Conservation (phyloP, 163 green algal species). For the Dunaliella salina region DNA sequence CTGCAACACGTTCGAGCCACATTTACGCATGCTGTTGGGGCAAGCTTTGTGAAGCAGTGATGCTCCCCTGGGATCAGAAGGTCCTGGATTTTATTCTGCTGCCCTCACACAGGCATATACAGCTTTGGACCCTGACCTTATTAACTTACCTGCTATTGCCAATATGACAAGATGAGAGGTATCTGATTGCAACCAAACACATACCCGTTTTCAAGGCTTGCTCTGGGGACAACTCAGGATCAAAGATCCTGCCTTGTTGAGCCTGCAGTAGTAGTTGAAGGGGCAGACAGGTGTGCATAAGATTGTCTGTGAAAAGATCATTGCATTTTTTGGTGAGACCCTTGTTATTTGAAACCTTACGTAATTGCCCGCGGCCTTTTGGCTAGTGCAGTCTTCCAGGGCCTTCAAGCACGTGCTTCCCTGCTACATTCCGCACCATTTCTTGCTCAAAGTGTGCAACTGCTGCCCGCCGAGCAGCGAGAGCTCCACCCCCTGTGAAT, state of each 20-base stretch:
- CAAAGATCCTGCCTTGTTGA: neutral
- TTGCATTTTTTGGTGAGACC: neutral
- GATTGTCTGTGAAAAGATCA: neutral
- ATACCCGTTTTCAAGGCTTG: neutral
- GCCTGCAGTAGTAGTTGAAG: neutral
- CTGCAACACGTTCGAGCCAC: no score
- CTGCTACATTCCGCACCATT: neutral
- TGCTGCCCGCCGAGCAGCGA: neutral
- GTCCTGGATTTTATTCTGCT: no score
- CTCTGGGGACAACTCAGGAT: neutral
- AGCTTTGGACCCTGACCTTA: neutral
- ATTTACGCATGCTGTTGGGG: no score
- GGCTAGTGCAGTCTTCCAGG: no score
- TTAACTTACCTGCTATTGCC: neutral
- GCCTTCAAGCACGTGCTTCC: neutral
- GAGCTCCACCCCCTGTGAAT: neutral
- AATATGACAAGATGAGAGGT: neutral
- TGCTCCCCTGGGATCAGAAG: no score
- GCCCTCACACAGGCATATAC: neutral
- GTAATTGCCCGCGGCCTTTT: neutral
- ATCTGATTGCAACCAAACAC: neutral
- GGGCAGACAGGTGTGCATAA: neutral
- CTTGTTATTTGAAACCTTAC: neutral
- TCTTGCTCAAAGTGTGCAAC: slow-evolving; percentile 1
- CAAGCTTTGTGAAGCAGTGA: no score